Base-by-base conservation (phyloP, 208 protist species). In the Acanthamoeba sp. region DNA sequence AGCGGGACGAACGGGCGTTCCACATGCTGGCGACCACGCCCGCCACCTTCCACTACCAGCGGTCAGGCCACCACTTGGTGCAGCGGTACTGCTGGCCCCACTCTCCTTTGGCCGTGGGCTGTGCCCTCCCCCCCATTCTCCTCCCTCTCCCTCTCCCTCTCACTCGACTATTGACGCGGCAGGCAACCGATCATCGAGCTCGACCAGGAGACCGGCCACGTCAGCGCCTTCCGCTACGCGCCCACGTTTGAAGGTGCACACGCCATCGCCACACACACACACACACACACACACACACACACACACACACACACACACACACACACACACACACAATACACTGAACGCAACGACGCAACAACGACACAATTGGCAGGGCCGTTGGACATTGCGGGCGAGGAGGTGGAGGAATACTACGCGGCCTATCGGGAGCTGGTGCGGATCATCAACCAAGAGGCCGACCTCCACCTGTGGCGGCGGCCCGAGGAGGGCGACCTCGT, bases 221-320 rank as follows among this genome's bases (percentile, higher is more conserved):
- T 73, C 40, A 45, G 38, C 27, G 57, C 50, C 38, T 91, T 91
- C 85, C 50, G 59, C 85, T 73, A 91, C 29, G 50, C 85, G 24
- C 85, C 85, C 32, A 91, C 59, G 9, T 91, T 91, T 14, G 85
- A 91, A 91, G 85, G 78, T 85, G 20, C 36, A 78, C 38, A n/a
- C 32, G 10, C 66, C 9, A 7, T 16, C 34, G 40, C 7, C 24
- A 76, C 62, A 18, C 62, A 0, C 62, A 24, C 62, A 3, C 59
- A 14, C 16, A 16, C 32, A 34, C 32, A 38, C 34, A 18, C 36
- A 50, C 24, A n/a, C n/a, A n/a, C n/a, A n/a, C n/a, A n/a, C 14
- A 27, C 66, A 45, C 18, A 40, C 34, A n/a, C 9, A 34, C n/a
- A 76, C 29, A 18, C 32, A 10, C 62, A 10, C 62, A 24, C 62